These are phyloP conservation scores for Paradendryphiella salina DNA, from an alignment of 2,329 filamentous ascomycete genomes.

Conservation along the genomic window DNA sequence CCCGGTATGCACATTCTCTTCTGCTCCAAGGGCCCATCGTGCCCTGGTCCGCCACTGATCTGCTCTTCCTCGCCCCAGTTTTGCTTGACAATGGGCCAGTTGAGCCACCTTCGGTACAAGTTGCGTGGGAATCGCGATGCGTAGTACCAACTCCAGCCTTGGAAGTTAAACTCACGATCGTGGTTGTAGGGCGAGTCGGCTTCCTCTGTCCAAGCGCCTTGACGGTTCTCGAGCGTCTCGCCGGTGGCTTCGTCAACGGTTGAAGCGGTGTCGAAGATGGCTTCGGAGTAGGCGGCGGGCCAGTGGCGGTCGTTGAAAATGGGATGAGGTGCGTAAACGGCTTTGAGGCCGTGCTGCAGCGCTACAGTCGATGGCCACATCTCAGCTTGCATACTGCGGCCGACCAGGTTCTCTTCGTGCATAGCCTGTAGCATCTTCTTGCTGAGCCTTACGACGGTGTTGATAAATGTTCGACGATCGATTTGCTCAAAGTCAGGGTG, in stretches of 20 bases:
- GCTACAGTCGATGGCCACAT: conserved; percentile 93
- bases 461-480: conserved; percentile 81
- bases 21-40: conserved; percentile 58
- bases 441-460: conserved; percentile 83
- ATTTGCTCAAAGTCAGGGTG: conserved; percentile 55
- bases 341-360: conserved; percentile 90
- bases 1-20: conserved; percentile 86
- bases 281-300: conserved; percentile 76
- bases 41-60: conserved; percentile 48
- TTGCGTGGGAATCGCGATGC: conserved; percentile 80
- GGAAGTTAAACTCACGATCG: conserved; percentile 86
- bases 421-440: conserved; percentile 78
- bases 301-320: conserved; percentile 85
- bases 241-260: conserved; percentile 28
- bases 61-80: conserved; percentile 77
- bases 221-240: conserved; percentile 64
- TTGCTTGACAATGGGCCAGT: conserved; percentile 76
- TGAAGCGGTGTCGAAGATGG: conserved; percentile 69
- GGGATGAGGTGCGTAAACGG: conserved; percentile 86
- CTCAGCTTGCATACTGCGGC: conserved; percentile 90
- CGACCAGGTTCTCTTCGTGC: conserved; percentile 87
- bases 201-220: conserved; percentile 51
- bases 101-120: conserved; percentile 84
- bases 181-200: conserved; percentile 51
- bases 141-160: conserved; percentile 89